phyloP scores from a whole-genome alignment of 495 filamentous ascomycete genomes.

The Amorphotheca resinae region DNA sequence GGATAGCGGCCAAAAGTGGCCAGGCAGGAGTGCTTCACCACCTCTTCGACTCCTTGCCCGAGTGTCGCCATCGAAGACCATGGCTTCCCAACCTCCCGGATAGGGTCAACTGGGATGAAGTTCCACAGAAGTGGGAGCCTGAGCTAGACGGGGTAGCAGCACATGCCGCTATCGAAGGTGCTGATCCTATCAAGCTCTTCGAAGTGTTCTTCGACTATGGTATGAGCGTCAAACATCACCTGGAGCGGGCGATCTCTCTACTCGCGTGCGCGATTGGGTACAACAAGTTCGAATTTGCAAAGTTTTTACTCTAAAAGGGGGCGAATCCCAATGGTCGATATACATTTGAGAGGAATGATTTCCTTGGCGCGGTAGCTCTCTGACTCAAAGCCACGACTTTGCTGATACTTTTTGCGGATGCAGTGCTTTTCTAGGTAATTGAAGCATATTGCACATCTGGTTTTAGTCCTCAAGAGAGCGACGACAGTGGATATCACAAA shows the following conservation, averaged over 20 bases:
- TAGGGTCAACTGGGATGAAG: not conserved
- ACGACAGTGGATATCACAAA: no score
- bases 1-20: no score
- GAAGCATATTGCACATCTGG: no score
- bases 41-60: not conserved
- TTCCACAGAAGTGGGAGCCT: not conserved
- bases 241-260: not conserved
- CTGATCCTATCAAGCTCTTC: constrained; percentile 1
- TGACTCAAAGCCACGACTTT: no score
- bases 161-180: not conserved
- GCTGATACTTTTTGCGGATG: no score
- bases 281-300: not conserved
- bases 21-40: no score
- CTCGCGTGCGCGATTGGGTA: not conserved
- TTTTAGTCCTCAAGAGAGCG: no score
- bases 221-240: not conserved
- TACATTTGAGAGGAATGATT: no score
- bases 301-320: not conserved
- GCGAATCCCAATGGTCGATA: no score
- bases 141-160: not conserved
- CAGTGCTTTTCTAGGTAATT: no score
- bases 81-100: not conserved
- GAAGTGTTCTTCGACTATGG: not conserved
- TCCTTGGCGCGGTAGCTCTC: no score
- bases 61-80: not conserved